Evolutionary conservation across 345 rosid species (phyloP), one percentile per base, ranked within the genome.

Genomic region (Pugionium cornutum): DNA sequence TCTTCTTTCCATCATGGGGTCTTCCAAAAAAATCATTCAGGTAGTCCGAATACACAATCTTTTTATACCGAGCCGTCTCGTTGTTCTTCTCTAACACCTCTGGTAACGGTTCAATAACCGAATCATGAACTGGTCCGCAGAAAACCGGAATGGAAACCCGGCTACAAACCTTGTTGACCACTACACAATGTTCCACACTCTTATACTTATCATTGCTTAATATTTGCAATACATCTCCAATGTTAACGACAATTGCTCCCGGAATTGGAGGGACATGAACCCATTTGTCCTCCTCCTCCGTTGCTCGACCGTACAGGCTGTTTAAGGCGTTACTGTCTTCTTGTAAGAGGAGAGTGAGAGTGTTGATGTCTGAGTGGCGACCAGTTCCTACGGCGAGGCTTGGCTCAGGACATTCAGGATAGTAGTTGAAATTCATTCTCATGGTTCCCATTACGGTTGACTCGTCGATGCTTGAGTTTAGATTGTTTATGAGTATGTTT

Each of bases 321-420:
- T 79, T 18, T 18, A 18, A 18, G 18, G 18, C 79, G 1, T 70
- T 27, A 29, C 37, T 63, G 34, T 46, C 69, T 9, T 75, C 74
- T 18, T 78, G 82, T 37, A 70, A 66, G 6, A 78, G 77, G 25
- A 75, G 26, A 0, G 79, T 75, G 68, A 71, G 62, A 5, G 71
- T 61, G 4, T 68, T 61, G 27, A 67, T 40, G 54, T 78, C 79
- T 0, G 60, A 66, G 36, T 71, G 79, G 5, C 50, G 69, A 26
- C 68, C 65, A 4, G 63, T 47, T n/a, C 82, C 79, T 2, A 68
- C 77, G 2, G 74, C 55, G 4, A 70, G 74, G 18, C 67, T 78
- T 5, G 78, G 78, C 6, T 70, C 61, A 0, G 68, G 81, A 35
- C 78, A 78, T 25, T 53, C 65, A 2, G 81, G 76, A 41, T 74